Evolutionary conservation across 2,329 filamentous ascomycete species (phyloP), one percentile per base, ranked within the genome.

Genomic region (Podosphaera leucotricha): DNA sequence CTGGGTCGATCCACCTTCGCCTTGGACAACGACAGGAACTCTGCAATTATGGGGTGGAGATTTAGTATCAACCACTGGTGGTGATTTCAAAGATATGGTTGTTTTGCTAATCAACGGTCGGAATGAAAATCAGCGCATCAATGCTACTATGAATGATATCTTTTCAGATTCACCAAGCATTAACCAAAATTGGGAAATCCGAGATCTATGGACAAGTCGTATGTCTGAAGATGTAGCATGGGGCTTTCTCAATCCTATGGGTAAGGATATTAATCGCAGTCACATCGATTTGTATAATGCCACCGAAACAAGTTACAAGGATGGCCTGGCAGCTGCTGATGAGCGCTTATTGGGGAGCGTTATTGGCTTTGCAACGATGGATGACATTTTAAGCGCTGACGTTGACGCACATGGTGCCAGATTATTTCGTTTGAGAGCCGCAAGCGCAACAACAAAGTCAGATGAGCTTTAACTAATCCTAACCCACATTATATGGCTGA

Each of bases 161-260:
- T 72, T 72, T 55, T 55, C 65, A 41, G 64, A 68, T 47, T 64
- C 64, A 0, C 46, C 55, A 1, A 59, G 68, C 53, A 54, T 64
- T 0, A 52, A 58, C 20, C 54, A 62, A 48, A 57, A 55, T 0
- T 73, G 67, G 67, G 67, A 70, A 47, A 57, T 72, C 5, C 65
- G 64, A 41, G 68, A 73, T 52, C 57, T 73, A 1, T 72, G 70
- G 70, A 67, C 62, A 3, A 64, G 66, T 47, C 59, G 70, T n/a
- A 70, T 74, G 66, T 59, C 55, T 18, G 58, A 64, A 39, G 59
- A 55, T 2, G 61, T 63, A 35, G 66, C 67, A 0, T 52, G 53
- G 20, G 55, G 58, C 0, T 60, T 71, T 24, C 59, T 71, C 11
- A 59, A 62, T 43, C 60, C 55, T 2, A 52, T 50, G 28, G 55